Evolutionary conservation across 306 rosid genomes (phyloP), one percentile per base, ranked within the genome.

Genomic region (Gillenia trifoliata): DNA sequence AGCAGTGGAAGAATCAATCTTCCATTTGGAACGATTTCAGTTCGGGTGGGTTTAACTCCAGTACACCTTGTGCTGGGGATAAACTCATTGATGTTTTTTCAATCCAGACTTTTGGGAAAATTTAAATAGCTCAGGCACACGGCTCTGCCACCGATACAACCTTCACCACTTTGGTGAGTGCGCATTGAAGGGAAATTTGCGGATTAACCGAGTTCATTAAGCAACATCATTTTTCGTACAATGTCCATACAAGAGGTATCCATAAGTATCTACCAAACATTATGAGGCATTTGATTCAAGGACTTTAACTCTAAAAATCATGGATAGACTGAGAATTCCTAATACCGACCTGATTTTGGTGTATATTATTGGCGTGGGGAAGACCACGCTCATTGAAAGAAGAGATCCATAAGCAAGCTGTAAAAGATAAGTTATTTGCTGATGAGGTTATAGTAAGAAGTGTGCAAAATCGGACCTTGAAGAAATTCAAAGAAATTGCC

Each of bases 361-460:
- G n/a, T 60, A 4, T 29, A 75, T 79, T 7, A 66, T 72, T 57
- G 78, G 64, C 1, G 82, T 74, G 12, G 79, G 83, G 1, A 79
- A 74, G 16, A 74, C 79, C 6, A 79, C 78, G 43, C 79, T 79
- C 0, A 72, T 61, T 3, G 38, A 68, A n/a, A n/a, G n/a, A n/a
- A n/a, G 41, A 79, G 52, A 34, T 79, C n/a, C 12, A 5, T 2
- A 62, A 29, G 22, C 41, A 38, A 68, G 49, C 56, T 33, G 0
- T 16, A 11, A 3, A 4, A 19, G 59, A 6, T 0, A 62, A 59
- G 45, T 17, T 30, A 23, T 77, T 70, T 33, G 33, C 62, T 62
- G 25, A 33, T 7, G 64, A 36, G 45, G 47, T 60, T 20, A 43
- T 3, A 9, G n/a, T 2, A 2, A 5, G 3, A 0, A 4, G 43